These are phyloP conservation scores for Arthromyces matolae DNA, from an alignment of 768 basidiomycete species.

Conservation along the genomic window DNA sequence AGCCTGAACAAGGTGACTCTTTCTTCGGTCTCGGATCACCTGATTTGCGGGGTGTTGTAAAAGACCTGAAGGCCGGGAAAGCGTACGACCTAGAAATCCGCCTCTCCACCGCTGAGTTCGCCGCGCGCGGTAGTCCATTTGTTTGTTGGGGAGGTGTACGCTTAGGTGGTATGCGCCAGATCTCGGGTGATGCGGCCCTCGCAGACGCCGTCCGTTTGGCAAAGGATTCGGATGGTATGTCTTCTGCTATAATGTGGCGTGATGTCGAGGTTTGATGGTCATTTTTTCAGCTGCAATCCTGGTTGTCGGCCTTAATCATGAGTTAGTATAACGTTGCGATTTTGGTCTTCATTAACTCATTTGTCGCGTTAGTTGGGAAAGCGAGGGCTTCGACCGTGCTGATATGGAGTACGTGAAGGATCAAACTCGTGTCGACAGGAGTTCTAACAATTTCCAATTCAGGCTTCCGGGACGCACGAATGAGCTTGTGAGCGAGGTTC, in stretches of 20 bases:
- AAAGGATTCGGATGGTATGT: constrained; percentile 36
- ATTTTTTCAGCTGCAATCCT: constrained; percentile 36
- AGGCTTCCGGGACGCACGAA: constrained; percentile 51
- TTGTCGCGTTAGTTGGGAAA: constrained; percentile 36
- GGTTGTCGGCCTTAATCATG: constrained; percentile 53
- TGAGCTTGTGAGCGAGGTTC: constrained; percentile 44
- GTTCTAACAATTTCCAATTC: neutral
- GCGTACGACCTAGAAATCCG: constrained; percentile 39
- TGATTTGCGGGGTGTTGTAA: constrained; percentile 33
- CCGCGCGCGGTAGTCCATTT: constrained; percentile 30
- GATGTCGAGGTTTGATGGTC: neutral
- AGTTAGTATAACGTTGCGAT: constrained; percentile 28
- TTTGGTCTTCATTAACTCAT: neutral
- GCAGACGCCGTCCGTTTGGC: constrained; percentile 37
- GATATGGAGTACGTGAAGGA: constrained; percentile 34
- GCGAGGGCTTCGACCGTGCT: constrained; percentile 56
- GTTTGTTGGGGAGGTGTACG: constrained; percentile 39
- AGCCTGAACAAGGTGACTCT: constrained; percentile 31
- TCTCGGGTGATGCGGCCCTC: constrained; percentile 38
- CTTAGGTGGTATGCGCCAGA: constrained; percentile 29
- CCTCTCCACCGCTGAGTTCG: constrained; percentile 32
- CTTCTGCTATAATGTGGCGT: neutral
- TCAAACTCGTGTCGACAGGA: neutral
- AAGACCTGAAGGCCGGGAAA: constrained; percentile 38
- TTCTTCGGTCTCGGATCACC: constrained; percentile 44